Evolutionary conservation across 495 filamentous ascomycete genomes (phyloP).

Genomic region (Xylaria bambusicola): DNA sequence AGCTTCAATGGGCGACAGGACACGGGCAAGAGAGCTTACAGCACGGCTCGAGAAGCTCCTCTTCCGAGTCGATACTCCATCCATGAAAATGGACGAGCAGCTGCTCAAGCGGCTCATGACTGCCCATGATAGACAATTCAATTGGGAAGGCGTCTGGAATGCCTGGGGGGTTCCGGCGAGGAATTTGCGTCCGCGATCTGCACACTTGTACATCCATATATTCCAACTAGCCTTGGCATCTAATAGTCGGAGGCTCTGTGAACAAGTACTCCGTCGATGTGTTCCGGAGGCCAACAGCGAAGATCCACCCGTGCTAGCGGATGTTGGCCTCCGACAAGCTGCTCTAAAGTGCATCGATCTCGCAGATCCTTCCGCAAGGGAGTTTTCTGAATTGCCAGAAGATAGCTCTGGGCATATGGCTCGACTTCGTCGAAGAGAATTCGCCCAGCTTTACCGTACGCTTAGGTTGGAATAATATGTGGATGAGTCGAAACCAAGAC

Average conservation of each 20-base stretch:
- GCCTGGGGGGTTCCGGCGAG: constrained; percentile 60
- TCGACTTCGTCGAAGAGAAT: background rate
- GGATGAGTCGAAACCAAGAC: too few species aligned
- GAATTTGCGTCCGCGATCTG: constrained; percentile 50
- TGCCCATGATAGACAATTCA: constrained; percentile 37
- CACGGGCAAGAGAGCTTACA: constrained; percentile 19
- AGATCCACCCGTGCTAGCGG: constrained; percentile 52
- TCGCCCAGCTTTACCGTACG: background rate
- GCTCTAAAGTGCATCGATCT: constrained; percentile 55
- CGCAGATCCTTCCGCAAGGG: constrained; percentile 42
- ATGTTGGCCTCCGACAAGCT: constrained; percentile 36
- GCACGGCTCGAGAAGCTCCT: constrained; percentile 31
- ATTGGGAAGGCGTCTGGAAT: constrained; percentile 63
- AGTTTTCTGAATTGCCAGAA: background rate
- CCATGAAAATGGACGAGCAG: constrained; percentile 42
- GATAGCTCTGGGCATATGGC: background rate
- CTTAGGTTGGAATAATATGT: too few species aligned
- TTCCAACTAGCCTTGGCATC: constrained; percentile 55
- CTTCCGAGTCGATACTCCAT: constrained; percentile 38
- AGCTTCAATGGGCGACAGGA: constrained; percentile 14
- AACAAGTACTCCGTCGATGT: constrained; percentile 52
- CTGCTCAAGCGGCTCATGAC: constrained; percentile 51
- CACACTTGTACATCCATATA: constrained; percentile 57
- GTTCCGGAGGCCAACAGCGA: constrained; percentile 62
- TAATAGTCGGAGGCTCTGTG: constrained; percentile 46